Percentiles rank a stretch among this genome's conserved stretches.
These are phyloP conservation scores for Colletotrichum agaves DNA, from an alignment of 2,329 filamentous ascomycete species.

Conservation along the genomic window DNA sequence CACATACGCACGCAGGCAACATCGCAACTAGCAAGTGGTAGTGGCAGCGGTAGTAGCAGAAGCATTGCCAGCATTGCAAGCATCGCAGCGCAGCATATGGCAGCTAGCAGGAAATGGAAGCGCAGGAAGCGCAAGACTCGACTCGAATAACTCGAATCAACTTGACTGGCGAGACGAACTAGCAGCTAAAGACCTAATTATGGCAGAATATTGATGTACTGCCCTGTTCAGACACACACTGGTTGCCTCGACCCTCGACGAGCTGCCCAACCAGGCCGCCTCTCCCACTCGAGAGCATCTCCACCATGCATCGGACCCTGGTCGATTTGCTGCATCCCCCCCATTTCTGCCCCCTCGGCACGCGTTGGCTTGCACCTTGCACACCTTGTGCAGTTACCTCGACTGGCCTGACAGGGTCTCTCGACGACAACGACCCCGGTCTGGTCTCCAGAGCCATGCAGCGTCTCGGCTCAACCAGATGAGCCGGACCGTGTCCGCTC, in stretches of 20 bases:
- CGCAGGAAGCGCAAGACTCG: background rate
- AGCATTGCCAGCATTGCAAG: constrained; percentile 13
- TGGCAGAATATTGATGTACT: constrained; percentile 39
- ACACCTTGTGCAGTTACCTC: constrained; percentile 20
- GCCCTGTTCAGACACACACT: constrained; percentile 24
- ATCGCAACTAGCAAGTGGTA: constrained; percentile 28
- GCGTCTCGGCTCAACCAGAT: constrained; percentile 38
- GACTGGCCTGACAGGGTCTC: constrained; percentile 32
- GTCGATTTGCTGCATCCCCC: constrained; percentile 30
- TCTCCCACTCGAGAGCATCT: constrained; percentile 15
- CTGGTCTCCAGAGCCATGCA: constrained; percentile 35
- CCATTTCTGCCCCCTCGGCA: constrained; percentile 38
- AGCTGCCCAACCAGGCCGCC: constrained; percentile 32
- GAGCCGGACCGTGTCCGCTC: constrained; percentile 39
- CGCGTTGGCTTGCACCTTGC: constrained; percentile 36
- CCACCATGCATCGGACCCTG: constrained; percentile 26
- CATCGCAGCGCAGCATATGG: background rate
- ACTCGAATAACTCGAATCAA: background rate
- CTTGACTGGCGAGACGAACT: constrained; percentile 7
- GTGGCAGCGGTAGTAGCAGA: background rate
- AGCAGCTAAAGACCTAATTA: constrained; percentile 34
- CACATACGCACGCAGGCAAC: constrained; percentile 31
- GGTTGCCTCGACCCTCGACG: constrained; percentile 32
- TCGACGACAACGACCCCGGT: constrained; percentile 35
- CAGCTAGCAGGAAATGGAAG: constrained; percentile 12